These are phyloP conservation scores for Agaricus subrufescens DNA, from an alignment of 768 basidiomycete genomes.

Conservation along the genomic window DNA sequence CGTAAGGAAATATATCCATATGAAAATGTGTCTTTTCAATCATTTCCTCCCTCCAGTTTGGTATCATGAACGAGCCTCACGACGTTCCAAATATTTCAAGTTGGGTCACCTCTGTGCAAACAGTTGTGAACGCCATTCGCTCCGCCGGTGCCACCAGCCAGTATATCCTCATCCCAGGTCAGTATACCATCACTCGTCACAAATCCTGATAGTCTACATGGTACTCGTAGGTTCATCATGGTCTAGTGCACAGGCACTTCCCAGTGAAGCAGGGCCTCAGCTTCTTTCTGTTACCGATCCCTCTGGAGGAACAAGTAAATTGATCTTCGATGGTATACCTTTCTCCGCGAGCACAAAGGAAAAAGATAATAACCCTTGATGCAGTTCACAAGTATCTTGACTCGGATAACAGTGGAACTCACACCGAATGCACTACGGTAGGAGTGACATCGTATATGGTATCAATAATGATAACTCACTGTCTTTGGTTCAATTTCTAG, in stretches of 20 bases:
- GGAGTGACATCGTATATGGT: not conserved
- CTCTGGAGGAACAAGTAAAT: conserved; percentile 33
- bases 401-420: conserved; percentile 40
- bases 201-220: not conserved
- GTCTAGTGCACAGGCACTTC: conserved; percentile 26
- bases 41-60: conserved; percentile 14
- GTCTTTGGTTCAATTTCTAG: conserved; percentile 12
- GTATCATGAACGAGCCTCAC: conserved; percentile 58
- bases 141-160: conserved; percentile 49
- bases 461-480: not conserved
- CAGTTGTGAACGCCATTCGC: conserved; percentile 57
- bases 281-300: conserved; percentile 38
- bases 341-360: not conserved
- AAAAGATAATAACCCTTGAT: not conserved
- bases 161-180: conserved; percentile 53
- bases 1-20: conserved; percentile 25
- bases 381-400: conserved; percentile 59
- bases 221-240: conserved; percentile 20
- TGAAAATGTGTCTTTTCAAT: not conserved
- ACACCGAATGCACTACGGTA: conserved; percentile 27
- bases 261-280: conserved; percentile 41
- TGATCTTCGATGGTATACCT: conserved; percentile 42
- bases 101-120: conserved; percentile 49
- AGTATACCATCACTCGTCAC: conserved; percentile 11
- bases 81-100: conserved; percentile 37